These are phyloP conservation scores for sorghum (Sorghum bicolor) DNA, from an alignment of 176 grass and related monocot genomes.

Conservation along the genomic window Sorghum_bicolor_NCBIv3 NC_012872.2:72073001-72073500, in stretches of 20 bases:
- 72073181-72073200: conserved; percentile 17
- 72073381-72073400: neutral
- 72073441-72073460: neutral
- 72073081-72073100: neutral
- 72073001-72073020: too few relatives aligned
- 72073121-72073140: neutral
- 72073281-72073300: too few relatives aligned
- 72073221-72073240: neutral
- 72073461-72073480: neutral
- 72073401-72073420: neutral
- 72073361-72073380: too few relatives aligned
- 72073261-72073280: neutral
- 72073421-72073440: conserved; percentile 14
- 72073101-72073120: neutral
- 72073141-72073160: neutral
- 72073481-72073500: conserved; percentile 24
- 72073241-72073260: conserved; percentile 4
- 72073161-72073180: neutral
- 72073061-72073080: neutral
- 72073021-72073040: neutral
- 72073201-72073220: neutral
- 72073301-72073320: too few relatives aligned
- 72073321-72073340: neutral
- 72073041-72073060: neutral
- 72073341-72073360: neutral